phyloP scores from a whole-genome alignment of 129 eudicot genomes.

The Lonicera japonica region DNA sequence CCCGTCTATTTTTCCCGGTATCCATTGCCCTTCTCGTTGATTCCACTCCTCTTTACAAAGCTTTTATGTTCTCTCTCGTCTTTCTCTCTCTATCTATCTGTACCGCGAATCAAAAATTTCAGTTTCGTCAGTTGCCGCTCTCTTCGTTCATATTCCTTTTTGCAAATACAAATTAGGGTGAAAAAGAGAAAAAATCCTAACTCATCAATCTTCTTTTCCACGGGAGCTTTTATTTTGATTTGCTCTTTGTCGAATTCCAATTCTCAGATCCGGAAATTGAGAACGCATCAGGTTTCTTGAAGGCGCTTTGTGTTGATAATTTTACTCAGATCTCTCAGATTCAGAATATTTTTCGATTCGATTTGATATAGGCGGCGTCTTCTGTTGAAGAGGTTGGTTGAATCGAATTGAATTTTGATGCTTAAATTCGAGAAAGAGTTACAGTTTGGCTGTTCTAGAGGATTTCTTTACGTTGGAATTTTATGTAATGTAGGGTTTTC shows the following conservation, averaged over 20 bases:
- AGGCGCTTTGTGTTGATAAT: too few species aligned
- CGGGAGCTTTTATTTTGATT: neutral
- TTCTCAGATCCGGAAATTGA: conserved; percentile 24
- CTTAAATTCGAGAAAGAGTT: neutral
- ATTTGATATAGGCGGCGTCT: conserved; percentile 4
- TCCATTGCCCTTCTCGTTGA: conserved; percentile 39
- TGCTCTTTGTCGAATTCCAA: neutral
- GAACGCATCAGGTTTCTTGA: too few species aligned
- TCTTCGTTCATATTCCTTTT: conserved; percentile 19
- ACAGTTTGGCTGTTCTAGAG: neutral
- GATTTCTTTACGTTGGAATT: neutral
- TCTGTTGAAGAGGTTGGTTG: conserved; percentile 20
- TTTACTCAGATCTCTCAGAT: conserved; percentile 1
- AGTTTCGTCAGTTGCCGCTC: conserved; percentile 65
- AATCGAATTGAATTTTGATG: conserved; percentile 7
- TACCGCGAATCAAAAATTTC: conserved; percentile 52
- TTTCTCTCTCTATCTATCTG: neutral
- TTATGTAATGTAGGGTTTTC: too few species aligned
- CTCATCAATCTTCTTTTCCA: neutral
- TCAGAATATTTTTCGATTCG: conserved; percentile 11
- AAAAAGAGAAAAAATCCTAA: conserved; percentile 38
- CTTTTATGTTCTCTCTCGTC: neutral
- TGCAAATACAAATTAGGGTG: neutral
- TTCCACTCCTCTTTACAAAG: conserved; percentile 29
- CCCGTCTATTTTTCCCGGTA: neutral